Evolutionary conservation across 371 early-diverging fungal genomes (phyloP), one percentile per base, ranked within the genome.

Genomic region (Circinella umbellata): DNA sequence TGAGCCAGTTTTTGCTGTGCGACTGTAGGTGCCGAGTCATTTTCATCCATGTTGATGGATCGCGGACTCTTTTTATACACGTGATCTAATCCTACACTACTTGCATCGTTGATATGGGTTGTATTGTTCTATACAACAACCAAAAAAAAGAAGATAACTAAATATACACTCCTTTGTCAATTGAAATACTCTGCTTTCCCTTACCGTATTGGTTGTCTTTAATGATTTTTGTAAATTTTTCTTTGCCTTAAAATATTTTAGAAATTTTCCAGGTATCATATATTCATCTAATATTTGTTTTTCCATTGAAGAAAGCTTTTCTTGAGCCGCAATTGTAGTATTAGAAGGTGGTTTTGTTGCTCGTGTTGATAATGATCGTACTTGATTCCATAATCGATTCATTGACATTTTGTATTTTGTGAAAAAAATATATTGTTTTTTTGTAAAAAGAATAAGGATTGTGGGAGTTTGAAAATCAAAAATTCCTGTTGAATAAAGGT

Each of bases 181-280:
- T 57, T 34, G 3, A 47, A 47, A 47, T 11, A 47, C 1, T 47
- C 15, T 9, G 47, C 15, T 51, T 51, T n/a, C 6, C 51, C 51
- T 51, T 13, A 51, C 51, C 15, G 6, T 15, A 51, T 51, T 7
- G 7, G 51, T 51, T 51, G 20, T 53, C 38, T 15, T 53, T 1
- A 38, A n/a, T n/a, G 53, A 17, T 59, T 15, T 37, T 48, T 20
- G 61, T 69, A 42, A 49, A 39, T 35, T 27, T 46, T 66, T 59
- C 14, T 55, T 59, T 34, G 63, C 47, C 47, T 80, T 78, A 42
- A 83, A 79, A 47, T 68, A 83, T 2, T 60, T 69, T 8, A 78
- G 61, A 54, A 53, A 72, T 59, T 74, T 79, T 14, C 83, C 83
- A 11, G 83, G 83, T 17, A 83, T 77, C 83, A 83, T 78, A 15